A percentile compares a stretch with the other conserved stretches of the same genome.
phyloP scores from a whole-genome alignment of 2,329 filamentous ascomycete species.

The Blastomyces silverae region DNA sequence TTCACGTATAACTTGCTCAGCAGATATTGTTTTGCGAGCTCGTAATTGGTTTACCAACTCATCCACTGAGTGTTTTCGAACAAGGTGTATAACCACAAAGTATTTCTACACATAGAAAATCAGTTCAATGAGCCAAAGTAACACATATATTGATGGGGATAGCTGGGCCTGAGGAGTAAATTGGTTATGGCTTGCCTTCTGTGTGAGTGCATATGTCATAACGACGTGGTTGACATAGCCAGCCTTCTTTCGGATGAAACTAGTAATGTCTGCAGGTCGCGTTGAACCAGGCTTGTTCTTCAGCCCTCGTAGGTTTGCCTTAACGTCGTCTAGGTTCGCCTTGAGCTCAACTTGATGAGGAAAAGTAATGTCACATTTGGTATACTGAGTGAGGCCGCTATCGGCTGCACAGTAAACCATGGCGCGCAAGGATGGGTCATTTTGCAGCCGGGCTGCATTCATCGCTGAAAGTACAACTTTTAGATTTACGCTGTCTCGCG shows the following conservation, averaged over 20 bases:
- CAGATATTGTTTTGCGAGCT: slow-evolving; percentile 64
- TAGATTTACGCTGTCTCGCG: slow-evolving; percentile 53
- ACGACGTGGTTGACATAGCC: slow-evolving; percentile 69
- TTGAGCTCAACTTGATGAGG: slow-evolving; percentile 89
- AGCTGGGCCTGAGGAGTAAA: neutral
- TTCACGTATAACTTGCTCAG: slow-evolving; percentile 73
- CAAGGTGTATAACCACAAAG: slow-evolving; percentile 67
- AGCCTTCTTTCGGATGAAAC: slow-evolving; percentile 59
- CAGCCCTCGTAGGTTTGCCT: slow-evolving; percentile 85
- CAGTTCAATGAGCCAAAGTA: slow-evolving; percentile 11
- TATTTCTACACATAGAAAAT: slow-evolving; percentile 52
- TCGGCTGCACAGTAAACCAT: slow-evolving; percentile 79
- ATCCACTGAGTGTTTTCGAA: slow-evolving; percentile 63
- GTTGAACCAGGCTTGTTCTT: slow-evolving; percentile 97
- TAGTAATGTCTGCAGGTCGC: slow-evolving; percentile 83
- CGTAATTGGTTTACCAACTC: slow-evolving; percentile 64
- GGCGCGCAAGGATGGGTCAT: slow-evolving; percentile 59
- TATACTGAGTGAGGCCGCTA: slow-evolving; percentile 51
- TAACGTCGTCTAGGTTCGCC: slow-evolving; percentile 79
- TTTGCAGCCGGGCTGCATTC: slow-evolving; percentile 50
- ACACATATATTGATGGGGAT: neutral
- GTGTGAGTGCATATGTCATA: slow-evolving; percentile 86
- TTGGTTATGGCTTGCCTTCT: slow-evolving; percentile 56
- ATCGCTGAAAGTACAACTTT: slow-evolving; percentile 52
- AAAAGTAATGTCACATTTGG: slow-evolving; percentile 67